A percentile compares a stretch with the other conserved stretches of the same genome.
Evolutionary conservation across 306 rosid genomes (phyloP).

Genomic region (Calophaca sinica): DNA sequence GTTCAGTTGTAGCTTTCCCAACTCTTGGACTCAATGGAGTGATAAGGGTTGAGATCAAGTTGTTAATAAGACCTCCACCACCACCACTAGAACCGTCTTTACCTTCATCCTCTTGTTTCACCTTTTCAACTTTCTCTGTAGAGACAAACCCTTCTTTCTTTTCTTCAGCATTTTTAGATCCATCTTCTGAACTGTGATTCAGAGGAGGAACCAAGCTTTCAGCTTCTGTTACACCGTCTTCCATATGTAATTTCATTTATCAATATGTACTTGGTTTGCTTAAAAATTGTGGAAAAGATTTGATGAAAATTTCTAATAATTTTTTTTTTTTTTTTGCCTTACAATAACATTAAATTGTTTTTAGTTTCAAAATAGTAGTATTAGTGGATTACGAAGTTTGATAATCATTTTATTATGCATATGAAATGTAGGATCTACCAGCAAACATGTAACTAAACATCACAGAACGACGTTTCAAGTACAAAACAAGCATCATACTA

Average conservation of each 20-base stretch:
- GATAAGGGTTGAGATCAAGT: conserved; percentile 42
- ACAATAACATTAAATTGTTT: no score
- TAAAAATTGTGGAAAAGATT: no score
- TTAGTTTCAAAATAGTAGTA: no score
- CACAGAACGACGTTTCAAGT: no score
- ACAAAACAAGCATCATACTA: no score
- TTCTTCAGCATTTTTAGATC: background rate
- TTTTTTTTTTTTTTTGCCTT: no score
- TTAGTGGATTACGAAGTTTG: no score
- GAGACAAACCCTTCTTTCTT: conserved; percentile 32
- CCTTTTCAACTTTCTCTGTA: background rate
- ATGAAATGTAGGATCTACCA: no score
- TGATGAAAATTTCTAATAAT: no score
- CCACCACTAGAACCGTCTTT: background rate
- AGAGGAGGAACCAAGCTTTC: conserved; percentile 24
- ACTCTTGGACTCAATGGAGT: conserved; percentile 38
- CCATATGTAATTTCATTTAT: conserved; percentile 41
- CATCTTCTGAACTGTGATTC: conserved; percentile 23
- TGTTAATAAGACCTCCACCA: conserved; percentile 47
- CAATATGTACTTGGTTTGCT: no score
- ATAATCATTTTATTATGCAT: no score
- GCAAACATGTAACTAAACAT: no score
- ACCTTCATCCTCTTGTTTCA: background rate
- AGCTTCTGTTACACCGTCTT: conserved; percentile 41
- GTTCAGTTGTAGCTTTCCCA: conserved; percentile 10